Evolutionary conservation across 2,329 filamentous ascomycete species (phyloP).

Genomic region (Cercospora sp.): DNA sequence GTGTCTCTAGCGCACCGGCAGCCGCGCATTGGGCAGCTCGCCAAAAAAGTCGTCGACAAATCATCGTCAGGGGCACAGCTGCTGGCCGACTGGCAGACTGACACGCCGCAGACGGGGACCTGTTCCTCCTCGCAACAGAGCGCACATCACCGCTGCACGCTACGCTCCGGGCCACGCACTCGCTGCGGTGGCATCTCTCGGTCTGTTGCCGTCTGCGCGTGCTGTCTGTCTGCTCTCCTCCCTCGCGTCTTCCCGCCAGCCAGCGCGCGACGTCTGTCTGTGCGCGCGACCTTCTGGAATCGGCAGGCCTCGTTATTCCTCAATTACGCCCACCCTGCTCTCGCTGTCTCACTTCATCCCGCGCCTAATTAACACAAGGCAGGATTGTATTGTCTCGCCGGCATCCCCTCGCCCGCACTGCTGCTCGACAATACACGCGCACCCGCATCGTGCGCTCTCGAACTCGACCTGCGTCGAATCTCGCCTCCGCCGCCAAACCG

Average conservation of each 20-base stretch:
- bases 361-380: conserved; percentile 29
- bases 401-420: conserved; percentile 24
- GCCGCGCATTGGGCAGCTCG: conserved; percentile 3
- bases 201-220: neutral
- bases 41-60: conserved; percentile 2
- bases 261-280: neutral
- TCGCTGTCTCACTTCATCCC: conserved; percentile 31
- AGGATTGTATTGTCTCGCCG: conserved; percentile 17
- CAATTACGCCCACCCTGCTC: conserved; percentile 23
- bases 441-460: neutral
- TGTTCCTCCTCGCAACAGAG: conserved; percentile 4
- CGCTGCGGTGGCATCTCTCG: neutral
- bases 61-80: neutral
- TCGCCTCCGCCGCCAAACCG: neutral
- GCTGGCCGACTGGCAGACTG: neutral
- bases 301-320: conserved; percentile 24
- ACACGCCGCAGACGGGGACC: neutral
- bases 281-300: conserved; percentile 27
- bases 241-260: neutral
- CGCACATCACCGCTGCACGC: neutral
- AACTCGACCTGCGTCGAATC: conserved; percentile 2
- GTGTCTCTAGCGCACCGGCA: neutral
- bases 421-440: conserved; percentile 16
- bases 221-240: neutral
- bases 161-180: no score